Evolutionary conservation across 306 rosid species (phyloP), one percentile per base, ranked within the genome.

Genomic region (Casuarina cunninghamiana): DNA sequence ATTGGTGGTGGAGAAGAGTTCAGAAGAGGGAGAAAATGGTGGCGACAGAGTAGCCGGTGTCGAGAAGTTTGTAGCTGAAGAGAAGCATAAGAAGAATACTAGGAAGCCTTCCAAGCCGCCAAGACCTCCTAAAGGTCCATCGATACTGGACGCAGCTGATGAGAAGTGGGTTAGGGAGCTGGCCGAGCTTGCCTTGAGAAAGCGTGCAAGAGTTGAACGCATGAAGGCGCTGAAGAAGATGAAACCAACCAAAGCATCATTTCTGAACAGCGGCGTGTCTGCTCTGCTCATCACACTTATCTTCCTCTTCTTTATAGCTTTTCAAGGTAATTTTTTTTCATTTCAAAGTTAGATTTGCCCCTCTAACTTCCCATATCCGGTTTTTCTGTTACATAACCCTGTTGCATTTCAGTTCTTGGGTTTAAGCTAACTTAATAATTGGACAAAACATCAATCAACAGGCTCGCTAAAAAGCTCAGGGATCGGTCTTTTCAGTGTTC

Each of bases 51-150:
- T 46, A 55, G n/a, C 71, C 35, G 46, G 19, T 72, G 77, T 73
- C 35, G 80, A 81, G 71, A 79, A 19, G 69, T 54, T 55, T 43
- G 63, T 10, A 41, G 26, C 17, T 13, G 89, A 77, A 53, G 79
- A 78, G 69, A 85, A 74, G 74, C 70, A 5, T 50, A 88, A 62
- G 74, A 80, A 71, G 48, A 58, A 41, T 2, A 80, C 87, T 17
- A 86, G 79, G 76, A 92, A 86, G 90, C 82, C 93, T 78, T 67
- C 84, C 67, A 92, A 83, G 74, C 96, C 96, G 10, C 97, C 96
- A 10, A 78, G 88, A 67, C 96, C 97, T 75, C 96, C 96, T 1
- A 84, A 69, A 66, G 96, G 91, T 55, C 93, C 97, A 19, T 85
- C 81, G 2, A 55, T 55, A 32, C 62, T 93, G 66, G 90, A 89